Conservation (phyloP, 768 basidiomycete genomes). For the Hypholoma sublateritium region DNA sequence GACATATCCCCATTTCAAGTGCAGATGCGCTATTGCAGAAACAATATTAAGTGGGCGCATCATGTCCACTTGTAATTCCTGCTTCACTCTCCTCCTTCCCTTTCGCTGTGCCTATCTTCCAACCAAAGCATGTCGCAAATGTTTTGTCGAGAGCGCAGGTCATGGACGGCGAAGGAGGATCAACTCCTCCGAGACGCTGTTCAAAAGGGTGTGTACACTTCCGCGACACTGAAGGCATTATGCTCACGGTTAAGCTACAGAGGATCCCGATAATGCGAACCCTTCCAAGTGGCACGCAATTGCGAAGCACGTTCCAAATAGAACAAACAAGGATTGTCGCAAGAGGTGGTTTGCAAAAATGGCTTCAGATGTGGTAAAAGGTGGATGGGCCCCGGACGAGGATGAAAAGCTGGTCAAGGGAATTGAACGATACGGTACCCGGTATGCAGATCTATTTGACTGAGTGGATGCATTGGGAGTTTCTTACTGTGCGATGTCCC, state of each 20-base stretch:
- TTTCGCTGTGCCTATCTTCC: constrained; percentile 16
- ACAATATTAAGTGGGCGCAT: constrained; percentile 26
- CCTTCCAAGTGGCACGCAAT: constrained; percentile 66
- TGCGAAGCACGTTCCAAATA: constrained; percentile 59
- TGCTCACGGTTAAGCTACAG: constrained; percentile 30
- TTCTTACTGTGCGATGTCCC: constrained; percentile 4
- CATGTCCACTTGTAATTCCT: constrained; percentile 24
- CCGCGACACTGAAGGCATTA: background rate
- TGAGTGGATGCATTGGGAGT: background rate
- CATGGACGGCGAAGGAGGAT: constrained; percentile 53
- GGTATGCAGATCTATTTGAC: constrained; percentile 29
- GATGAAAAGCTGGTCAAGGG: constrained; percentile 57
- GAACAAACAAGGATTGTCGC: constrained; percentile 64
- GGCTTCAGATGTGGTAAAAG: constrained; percentile 61
- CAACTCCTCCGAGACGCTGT: constrained; percentile 53
- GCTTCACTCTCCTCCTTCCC: constrained; percentile 20
- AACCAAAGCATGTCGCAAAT: constrained; percentile 23
- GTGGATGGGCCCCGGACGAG: constrained; percentile 62
- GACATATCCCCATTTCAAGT: constrained; percentile 28
- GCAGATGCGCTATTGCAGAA: constrained; percentile 18
- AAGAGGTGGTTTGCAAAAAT: constrained; percentile 67
- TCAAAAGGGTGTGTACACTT: constrained; percentile 36
- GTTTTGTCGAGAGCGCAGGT: constrained; percentile 48
- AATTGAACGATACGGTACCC: constrained; percentile 56
- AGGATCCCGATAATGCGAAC: constrained; percentile 55